Percentiles rank a stretch among this genome's conserved stretches.
These are phyloP conservation scores for Botrytis hyacinthi DNA, from an alignment of 2,329 filamentous ascomycete species.

Conservation along the genomic window DNA sequence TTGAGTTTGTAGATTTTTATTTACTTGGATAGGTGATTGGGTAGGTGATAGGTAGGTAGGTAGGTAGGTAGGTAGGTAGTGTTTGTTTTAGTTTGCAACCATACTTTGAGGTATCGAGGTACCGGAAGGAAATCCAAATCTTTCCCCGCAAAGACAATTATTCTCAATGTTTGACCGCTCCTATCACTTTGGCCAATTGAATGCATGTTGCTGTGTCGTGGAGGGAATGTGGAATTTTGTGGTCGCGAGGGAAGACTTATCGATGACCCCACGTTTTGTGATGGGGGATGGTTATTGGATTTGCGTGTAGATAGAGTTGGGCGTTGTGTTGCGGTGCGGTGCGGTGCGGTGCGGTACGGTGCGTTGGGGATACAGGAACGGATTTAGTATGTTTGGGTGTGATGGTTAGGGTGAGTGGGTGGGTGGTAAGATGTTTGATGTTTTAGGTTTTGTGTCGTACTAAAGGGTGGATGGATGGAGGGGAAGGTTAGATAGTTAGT, in stretches of 20 bases:
- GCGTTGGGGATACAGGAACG: too few species aligned
- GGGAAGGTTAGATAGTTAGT: not conserved
- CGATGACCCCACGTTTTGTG: not conserved
- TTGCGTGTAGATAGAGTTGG: not conserved
- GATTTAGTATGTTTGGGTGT: too few species aligned
- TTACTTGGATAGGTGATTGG: not conserved
- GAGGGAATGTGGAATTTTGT: not conserved
- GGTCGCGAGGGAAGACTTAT: not conserved
- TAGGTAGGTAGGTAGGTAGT: not conserved
- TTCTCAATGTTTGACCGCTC: not conserved
- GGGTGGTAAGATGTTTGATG: not conserved
- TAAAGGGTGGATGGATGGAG: not conserved
- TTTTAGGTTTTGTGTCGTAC: not conserved
- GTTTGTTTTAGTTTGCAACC: too few species aligned
- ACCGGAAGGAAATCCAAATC: not conserved
- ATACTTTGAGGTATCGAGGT: not conserved
- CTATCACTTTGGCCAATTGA: not conserved
- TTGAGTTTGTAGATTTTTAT: not conserved
- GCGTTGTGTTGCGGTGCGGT: not conserved
- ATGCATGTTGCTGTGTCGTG: not conserved
- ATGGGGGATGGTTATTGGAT: not conserved
- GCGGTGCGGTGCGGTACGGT: not conserved
- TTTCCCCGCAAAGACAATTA: constrained; percentile 1
- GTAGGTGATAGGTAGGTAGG: not conserved
- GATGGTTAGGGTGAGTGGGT: not conserved